Base-by-base conservation (phyloP, 768 basidiomycete species). In the Termitomyces sp. region DNA sequence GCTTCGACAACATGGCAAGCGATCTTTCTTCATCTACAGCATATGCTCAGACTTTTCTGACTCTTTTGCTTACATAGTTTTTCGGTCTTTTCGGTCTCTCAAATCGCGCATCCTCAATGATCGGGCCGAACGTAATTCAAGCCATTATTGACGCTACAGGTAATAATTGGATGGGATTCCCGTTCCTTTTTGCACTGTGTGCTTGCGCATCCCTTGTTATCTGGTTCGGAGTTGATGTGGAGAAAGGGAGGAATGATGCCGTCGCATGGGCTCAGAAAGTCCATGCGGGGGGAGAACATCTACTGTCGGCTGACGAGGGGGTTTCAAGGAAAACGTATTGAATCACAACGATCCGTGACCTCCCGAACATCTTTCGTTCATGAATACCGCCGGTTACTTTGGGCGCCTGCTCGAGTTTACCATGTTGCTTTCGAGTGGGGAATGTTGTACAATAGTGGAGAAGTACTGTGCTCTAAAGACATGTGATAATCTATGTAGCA, bases 1-100 rank as follows among this genome's bases (percentile, higher is more conserved):
- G 92, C 0, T 94, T 90, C 65, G 92, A 94, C 63, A 90, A 92
- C 66, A 92, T 80, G 79, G 77, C 73, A 50, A 33, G 64, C 50
- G 1, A 26, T 33, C 8, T 43, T 53, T 38, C 14, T 28, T n/a
- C 40, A 13, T 18, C 8, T 12, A 44, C 26, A 48, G 12, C 45
- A 20, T 20, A 48, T 40, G 13, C 47, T 56, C 48, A 38, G 22
- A 22, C 26, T 14, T 38, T 50, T 18, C 26, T 40, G 36, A 16
- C 33, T 20, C 43, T 48, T 16, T 28, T 20, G 51, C 40, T 33
- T 8, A 50, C 61, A 8, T 65, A 91, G 85, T 94, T 93, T 73
- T 94, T 94, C 69, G 89, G 92, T 3, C 79, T 95, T 24, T 94
- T 90, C 63, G 90, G 89, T 8, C 80, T 94, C 26, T 91, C 87